Evolutionary conservation across 2,329 filamentous ascomycete species (phyloP).

Genomic region (Hypoxylon sp.): DNA sequence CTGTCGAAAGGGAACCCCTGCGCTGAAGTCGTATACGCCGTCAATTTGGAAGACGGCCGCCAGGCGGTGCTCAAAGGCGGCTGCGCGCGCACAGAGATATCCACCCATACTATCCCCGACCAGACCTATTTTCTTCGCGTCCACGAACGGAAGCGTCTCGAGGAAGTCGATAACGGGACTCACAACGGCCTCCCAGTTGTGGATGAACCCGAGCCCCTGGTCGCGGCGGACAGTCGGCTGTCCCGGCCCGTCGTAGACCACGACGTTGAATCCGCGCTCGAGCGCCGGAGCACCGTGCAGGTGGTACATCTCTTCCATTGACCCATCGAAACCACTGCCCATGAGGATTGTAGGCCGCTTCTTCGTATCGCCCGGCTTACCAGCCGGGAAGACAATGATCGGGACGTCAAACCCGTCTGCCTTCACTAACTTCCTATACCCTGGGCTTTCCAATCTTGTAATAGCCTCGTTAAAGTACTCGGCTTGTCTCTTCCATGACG

Average conservation of each 20-base stretch:
- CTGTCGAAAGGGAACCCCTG: slow-evolving; percentile 1
- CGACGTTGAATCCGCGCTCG: slow-evolving; percentile 60
- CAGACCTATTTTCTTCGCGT: slow-evolving; percentile 55
- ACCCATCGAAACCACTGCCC: slow-evolving; percentile 60
- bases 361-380: slow-evolving; percentile 11
- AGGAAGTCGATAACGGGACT: slow-evolving; percentile 28
- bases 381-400: slow-evolving; percentile 39
- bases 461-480: slow-evolving; percentile 28
- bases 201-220: slow-evolving; percentile 61
- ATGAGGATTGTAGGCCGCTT: slow-evolving; percentile 58
- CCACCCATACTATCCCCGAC: slow-evolving; percentile 61
- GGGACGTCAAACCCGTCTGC: slow-evolving; percentile 26
- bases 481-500: slow-evolving; percentile 23
- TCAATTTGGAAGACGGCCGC: slow-evolving; percentile 58
- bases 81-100: slow-evolving; percentile 58
- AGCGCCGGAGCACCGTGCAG: slow-evolving; percentile 54
- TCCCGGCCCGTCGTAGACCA: slow-evolving; percentile 64
- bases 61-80: slow-evolving; percentile 61
- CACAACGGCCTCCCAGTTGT: slow-evolving; percentile 31
- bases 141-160: slow-evolving; percentile 26
- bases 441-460: slow-evolving; percentile 8
- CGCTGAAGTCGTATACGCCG: slow-evolving; percentile 55
- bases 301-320: slow-evolving; percentile 62
- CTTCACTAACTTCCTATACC: slow-evolving; percentile 17
- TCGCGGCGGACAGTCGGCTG: slow-evolving; percentile 59